Conservation (phyloP, 371 early-diverging fungal genomes). For the Rhizopus sp. region DNA sequence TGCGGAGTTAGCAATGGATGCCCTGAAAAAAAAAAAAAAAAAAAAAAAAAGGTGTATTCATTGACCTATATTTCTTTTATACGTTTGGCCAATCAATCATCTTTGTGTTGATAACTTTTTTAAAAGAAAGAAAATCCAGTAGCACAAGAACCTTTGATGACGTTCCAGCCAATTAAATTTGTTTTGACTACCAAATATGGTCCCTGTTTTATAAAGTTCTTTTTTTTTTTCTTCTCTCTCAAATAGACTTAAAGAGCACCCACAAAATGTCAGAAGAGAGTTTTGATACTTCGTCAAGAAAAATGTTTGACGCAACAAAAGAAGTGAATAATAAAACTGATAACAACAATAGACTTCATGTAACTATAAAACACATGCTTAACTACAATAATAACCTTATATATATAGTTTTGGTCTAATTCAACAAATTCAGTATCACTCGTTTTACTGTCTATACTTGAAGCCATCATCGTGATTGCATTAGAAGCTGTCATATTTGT, state of each 20-base stretch:
- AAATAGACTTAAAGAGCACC: background rate
- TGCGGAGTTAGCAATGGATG: no score
- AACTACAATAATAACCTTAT: conserved; percentile 3
- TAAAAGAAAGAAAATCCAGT: no score
- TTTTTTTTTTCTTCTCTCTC: background rate
- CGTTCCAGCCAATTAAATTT: background rate
- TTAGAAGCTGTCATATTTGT: conserved; percentile 66
- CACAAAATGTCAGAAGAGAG: conserved; percentile 24
- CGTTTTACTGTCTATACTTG: conserved; percentile 51
- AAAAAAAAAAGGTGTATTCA: no score
- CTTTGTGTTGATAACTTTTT: no score
- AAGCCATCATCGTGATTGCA: conserved; percentile 70
- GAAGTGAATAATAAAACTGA: conserved; percentile 12
- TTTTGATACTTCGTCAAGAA: conserved; percentile 23
- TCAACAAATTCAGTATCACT: conserved; percentile 49
- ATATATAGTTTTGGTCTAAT: conserved; percentile 36
- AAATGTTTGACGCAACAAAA: conserved; percentile 23
- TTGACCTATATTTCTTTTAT: no score
- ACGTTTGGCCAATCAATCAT: no score
- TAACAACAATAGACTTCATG: no score
- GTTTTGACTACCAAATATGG: background rate
- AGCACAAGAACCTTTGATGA: background rate
- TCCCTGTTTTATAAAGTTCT: background rate
- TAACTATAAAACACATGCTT: background rate
- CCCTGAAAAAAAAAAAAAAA: no score